These are phyloP conservation scores for Aureobasidium musti DNA, from an alignment of 2,329 filamentous ascomycete species.

Conservation along the genomic window DNA sequence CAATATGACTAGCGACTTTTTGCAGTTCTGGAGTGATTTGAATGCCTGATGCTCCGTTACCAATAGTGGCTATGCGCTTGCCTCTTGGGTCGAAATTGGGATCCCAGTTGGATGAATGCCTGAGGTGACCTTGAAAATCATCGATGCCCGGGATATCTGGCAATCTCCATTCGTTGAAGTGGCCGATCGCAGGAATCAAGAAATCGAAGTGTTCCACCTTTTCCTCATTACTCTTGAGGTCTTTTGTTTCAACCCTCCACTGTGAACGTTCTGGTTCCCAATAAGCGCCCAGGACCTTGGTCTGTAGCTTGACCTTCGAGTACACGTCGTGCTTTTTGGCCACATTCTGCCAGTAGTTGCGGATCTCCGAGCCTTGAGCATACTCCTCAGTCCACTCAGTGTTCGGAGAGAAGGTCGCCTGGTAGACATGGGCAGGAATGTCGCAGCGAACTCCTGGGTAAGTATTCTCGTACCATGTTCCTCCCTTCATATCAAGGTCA, in stretches of 20 bases:
- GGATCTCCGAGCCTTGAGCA: slow-evolving; percentile 66
- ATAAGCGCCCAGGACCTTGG: slow-evolving; percentile 56
- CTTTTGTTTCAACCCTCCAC: slow-evolving; percentile 57
- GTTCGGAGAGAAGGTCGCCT: slow-evolving; percentile 67
- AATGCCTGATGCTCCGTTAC: slow-evolving; percentile 49
- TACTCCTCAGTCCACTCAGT: slow-evolving; percentile 69
- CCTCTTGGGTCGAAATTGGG: slow-evolving; percentile 38
- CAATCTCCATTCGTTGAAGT: slow-evolving; percentile 66
- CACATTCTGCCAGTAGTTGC: slow-evolving; percentile 64
- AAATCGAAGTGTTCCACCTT: slow-evolving; percentile 59
- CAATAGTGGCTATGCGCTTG: slow-evolving; percentile 48
- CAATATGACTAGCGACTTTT: slow-evolving; percentile 49
- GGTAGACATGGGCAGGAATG: slow-evolving; percentile 70
- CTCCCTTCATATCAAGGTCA: slow-evolving; percentile 41
- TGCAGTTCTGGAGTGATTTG: slow-evolving; percentile 54
- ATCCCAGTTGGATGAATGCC: slow-evolving; percentile 46
- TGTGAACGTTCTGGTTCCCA: slow-evolving; percentile 58
- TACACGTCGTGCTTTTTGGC: slow-evolving; percentile 67
- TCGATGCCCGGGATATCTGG: slow-evolving; percentile 58
- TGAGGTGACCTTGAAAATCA: slow-evolving; percentile 43
- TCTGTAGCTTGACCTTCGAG: slow-evolving; percentile 57
- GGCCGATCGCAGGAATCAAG: slow-evolving; percentile 63
- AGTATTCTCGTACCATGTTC: slow-evolving; percentile 52
- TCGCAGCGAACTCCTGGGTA: slow-evolving; percentile 70
- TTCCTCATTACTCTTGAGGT: slow-evolving; percentile 39